Base-by-base conservation (phyloP, 495 filamentous ascomycete species). In the Alectoria sarmentosa region DNA sequence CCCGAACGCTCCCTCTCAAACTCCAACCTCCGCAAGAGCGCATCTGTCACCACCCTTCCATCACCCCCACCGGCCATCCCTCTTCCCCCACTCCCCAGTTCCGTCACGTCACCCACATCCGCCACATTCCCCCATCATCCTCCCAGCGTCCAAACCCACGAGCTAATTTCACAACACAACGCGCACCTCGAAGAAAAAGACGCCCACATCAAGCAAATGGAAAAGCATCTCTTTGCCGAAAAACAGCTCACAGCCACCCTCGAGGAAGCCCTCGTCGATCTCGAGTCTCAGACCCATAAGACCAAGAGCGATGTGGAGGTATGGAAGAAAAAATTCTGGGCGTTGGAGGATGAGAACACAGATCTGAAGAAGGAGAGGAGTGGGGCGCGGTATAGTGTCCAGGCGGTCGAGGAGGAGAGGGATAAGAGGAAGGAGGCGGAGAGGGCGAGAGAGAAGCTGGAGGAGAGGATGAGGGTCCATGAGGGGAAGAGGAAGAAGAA, bases 401-500 rank as follows among this genome's bases (percentile, higher is more conserved):
- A 96, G 67, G 88, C 90, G 65, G 90, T 98, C 15, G 94, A 98
- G 74, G 92, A 98, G 72, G 95, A 97, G 79, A 81, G 92, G 41
- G 89, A 86, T 73, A 92, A 92, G 70, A 82, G 95, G 26, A 79
- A 85, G 57, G 89, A 96, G 69, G 92, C 95, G 34, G 94, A 98
- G 76, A 83, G 86, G 70, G 95, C 95, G 44, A 79, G 89, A 61
- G 89, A 86, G 23, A 88, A 95, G 70, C 82, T 98, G 6, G 94
- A 98, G 76, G 90, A 95, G 78, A 82, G 92, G 17, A 97, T 98
- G 93, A 87, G 89, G 65, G 88, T 85, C n/a, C 86, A 96, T 71
- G 88, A 92, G 78, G 95, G 92, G 81, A 96, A 96, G 86, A 91
- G 90, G 81, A 96, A 95, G 82, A 96, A 96, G 86, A 94, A 94